Percentiles rank a stretch among this genome's conserved stretches.
These are phyloP conservation scores for Yamadazyma atmosphaerica DNA, from an alignment of 1,139 yeast species.

Conservation along the genomic window DNA sequence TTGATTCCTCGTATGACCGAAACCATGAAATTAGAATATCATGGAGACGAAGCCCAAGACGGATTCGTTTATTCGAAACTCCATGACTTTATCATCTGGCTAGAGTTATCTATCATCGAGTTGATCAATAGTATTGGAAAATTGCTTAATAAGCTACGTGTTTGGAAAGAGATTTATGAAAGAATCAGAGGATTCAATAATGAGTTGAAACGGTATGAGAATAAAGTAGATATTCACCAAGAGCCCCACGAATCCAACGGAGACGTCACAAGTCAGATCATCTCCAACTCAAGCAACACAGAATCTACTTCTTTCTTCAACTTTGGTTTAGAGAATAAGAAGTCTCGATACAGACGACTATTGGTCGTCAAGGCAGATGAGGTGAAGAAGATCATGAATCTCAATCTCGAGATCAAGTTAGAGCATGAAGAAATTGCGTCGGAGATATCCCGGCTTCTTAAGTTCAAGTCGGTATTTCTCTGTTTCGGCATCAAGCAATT, in stretches of 20 bases:
- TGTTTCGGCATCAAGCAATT: constrained; percentile 35
- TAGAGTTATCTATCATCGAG: constrained; percentile 33
- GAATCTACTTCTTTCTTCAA: constrained; percentile 24
- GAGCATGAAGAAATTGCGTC: constrained; percentile 63
- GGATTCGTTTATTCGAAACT: constrained; percentile 18
- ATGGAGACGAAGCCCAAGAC: constrained; percentile 13
- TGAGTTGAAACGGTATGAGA: constrained; percentile 32
- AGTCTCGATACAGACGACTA: constrained; percentile 33
- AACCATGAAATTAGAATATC: constrained; percentile 10
- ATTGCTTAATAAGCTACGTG: constrained; percentile 38
- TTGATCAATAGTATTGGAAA: constrained; percentile 40
- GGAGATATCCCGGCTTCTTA: constrained; percentile 58
- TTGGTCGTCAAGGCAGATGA: constrained; percentile 32
- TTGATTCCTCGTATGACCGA: constrained; percentile 4
- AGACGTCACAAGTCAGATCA: constrained; percentile 4
- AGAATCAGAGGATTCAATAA: constrained; percentile 29
- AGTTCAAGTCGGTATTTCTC: constrained; percentile 46
- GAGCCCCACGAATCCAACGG: too few relatives aligned
- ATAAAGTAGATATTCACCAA: constrained; percentile 12
- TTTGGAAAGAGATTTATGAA: constrained; percentile 52
- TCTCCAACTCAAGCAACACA: background rate
- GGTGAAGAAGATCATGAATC: constrained; percentile 31
- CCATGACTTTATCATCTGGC: constrained; percentile 26
- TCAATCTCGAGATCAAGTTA: constrained; percentile 39
- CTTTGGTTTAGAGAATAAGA: constrained; percentile 39